phyloP scores from a whole-genome alignment of 192 early-diverging fungal genomes.

The Mortierella alpina region DNA sequence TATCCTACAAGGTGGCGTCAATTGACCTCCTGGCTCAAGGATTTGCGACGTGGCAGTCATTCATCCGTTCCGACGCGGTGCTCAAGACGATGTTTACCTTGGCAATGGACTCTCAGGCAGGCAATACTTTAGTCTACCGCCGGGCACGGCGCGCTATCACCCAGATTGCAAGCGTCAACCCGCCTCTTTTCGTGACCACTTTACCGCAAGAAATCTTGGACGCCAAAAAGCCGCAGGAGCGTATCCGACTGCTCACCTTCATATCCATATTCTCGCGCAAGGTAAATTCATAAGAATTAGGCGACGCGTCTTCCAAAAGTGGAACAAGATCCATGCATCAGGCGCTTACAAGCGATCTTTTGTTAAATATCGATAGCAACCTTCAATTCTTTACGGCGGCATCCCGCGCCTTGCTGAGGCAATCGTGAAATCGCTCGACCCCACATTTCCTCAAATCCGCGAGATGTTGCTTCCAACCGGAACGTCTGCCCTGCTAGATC shows the following conservation, averaged over 20 bases:
- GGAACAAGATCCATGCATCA: neutral
- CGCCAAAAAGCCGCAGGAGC: conserved; percentile 68
- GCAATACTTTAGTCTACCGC: conserved; percentile 55
- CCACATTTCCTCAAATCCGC: conserved; percentile 76
- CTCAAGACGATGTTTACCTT: conserved; percentile 70
- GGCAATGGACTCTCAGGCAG: conserved; percentile 56
- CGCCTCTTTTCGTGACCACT: conserved; percentile 77
- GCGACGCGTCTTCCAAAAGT: neutral
- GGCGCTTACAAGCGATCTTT: too few species aligned
- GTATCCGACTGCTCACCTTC: conserved; percentile 69
- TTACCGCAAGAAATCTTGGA: conserved; percentile 80
- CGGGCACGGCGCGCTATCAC: conserved; percentile 78
- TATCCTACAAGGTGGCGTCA: conserved; percentile 66
- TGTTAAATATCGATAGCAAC: conserved; percentile 61
- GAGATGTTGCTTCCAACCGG: conserved; percentile 73
- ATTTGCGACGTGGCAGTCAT: conserved; percentile 80
- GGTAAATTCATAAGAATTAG: conserved; percentile 49
- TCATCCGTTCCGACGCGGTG: conserved; percentile 69
- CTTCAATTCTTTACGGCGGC: conserved; percentile 70
- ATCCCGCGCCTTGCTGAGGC: conserved; percentile 75
- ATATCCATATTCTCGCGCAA: conserved; percentile 81
- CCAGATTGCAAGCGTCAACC: conserved; percentile 73
- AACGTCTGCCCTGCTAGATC: conserved; percentile 66
- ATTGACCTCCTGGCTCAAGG: conserved; percentile 81
- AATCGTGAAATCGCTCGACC: conserved; percentile 86